These are phyloP conservation scores for Ceratorhiza oryzae-sativae DNA, from an alignment of 1,284 basidiomycete species.

Conservation along the genomic window DNA sequence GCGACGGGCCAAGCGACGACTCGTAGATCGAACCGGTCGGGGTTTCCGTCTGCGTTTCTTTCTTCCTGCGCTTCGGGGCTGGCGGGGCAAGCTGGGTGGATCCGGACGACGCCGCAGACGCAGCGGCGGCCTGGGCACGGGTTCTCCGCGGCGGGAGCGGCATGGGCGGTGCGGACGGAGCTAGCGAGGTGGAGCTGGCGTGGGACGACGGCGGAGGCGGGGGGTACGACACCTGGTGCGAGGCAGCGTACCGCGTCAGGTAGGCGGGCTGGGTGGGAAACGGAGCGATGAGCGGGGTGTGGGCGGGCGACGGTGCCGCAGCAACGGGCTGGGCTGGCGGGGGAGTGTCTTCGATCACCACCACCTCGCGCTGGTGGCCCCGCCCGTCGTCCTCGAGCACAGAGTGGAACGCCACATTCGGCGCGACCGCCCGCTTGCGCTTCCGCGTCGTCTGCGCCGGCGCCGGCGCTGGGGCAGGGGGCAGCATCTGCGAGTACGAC, in stretches of 20 bases:
- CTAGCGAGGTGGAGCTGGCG: constrained; percentile 56
- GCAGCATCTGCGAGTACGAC: constrained; percentile 40
- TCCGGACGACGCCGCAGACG: constrained; percentile 65
- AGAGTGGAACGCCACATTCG: constrained; percentile 61
- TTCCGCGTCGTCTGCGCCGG: constrained; percentile 64
- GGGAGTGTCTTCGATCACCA: constrained; percentile 86
- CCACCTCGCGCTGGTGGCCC: constrained; percentile 78
- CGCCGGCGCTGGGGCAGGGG: constrained; percentile 55
- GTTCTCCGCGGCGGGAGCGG: constrained; percentile 72
- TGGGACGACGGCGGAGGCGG: constrained; percentile 40
- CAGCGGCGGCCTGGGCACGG: constrained; percentile 79
- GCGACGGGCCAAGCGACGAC: constrained; percentile 39
- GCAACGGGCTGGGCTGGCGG: constrained; percentile 61
- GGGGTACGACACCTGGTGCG: constrained; percentile 49
- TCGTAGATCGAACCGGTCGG: constrained; percentile 37
- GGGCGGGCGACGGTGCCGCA: constrained; percentile 23
- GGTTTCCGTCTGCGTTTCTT: constrained; percentile 40
- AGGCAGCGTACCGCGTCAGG: constrained; percentile 25
- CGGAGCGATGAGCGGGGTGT: constrained; percentile 21
- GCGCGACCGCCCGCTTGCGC: constrained; percentile 75
- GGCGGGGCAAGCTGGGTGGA: constrained; percentile 56
- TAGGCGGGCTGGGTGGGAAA: constrained; percentile 51
- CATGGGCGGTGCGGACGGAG: constrained; percentile 63
- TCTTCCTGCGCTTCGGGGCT: constrained; percentile 42
- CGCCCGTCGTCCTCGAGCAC: constrained; percentile 75